Conservation (phyloP, 805 yeast species). For the Saturnispora zaruensis region DNA sequence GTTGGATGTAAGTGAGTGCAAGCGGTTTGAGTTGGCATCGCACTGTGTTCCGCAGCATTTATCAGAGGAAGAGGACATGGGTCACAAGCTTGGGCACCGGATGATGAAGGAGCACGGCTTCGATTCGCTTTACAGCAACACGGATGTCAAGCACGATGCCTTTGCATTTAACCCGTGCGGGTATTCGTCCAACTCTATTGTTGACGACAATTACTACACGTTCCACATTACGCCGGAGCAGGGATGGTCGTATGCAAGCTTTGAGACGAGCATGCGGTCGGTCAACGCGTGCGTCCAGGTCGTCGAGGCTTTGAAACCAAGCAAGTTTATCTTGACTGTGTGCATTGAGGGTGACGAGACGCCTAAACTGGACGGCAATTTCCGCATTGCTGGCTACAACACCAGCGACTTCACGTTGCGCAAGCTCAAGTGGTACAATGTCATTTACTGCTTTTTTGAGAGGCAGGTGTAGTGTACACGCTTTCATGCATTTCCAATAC, state of each 20-base stretch:
- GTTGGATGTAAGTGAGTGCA: conserved; percentile 47
- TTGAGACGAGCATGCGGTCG: conserved; percentile 60
- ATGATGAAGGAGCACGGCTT: conserved; percentile 59
- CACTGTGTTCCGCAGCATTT: conserved; percentile 29
- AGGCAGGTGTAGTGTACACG: conserved; percentile 2
- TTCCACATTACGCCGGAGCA: conserved; percentile 90
- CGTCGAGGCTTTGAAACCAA: conserved; percentile 61
- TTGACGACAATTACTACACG: conserved; percentile 57
- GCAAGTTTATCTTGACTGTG: conserved; percentile 38
- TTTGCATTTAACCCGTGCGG: conserved; percentile 94
- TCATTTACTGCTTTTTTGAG: conserved; percentile 14
- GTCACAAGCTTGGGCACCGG: conserved; percentile 69
- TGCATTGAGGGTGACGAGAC: conserved; percentile 21
- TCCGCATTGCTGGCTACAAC: neutral
- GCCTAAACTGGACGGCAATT: neutral
- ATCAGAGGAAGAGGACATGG: conserved; percentile 52
- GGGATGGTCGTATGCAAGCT: conserved; percentile 94
- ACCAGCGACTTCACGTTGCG: neutral
- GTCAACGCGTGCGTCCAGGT: conserved; percentile 37
- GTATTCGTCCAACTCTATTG: conserved; percentile 77
- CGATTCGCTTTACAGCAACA: conserved; percentile 36
- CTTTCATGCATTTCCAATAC: neutral
- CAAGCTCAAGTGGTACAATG: conserved; percentile 3
- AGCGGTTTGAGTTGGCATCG: conserved; percentile 37
- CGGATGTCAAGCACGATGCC: conserved; percentile 54